phyloP scores from a whole-genome alignment of 768 basidiomycete genomes.

The Trametes gibbosa region DNA sequence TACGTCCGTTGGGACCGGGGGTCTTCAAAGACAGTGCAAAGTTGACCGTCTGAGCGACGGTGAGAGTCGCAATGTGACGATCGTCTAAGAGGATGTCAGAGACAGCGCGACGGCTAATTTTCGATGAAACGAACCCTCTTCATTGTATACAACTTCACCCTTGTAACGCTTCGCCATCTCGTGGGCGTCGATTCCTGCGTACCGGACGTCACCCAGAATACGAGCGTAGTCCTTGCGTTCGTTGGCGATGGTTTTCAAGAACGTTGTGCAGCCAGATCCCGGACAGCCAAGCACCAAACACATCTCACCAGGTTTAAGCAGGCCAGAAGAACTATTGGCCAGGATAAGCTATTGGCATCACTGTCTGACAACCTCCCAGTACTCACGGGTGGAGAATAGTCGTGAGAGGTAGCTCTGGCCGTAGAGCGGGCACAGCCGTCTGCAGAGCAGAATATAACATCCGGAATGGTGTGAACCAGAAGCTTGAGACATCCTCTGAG shows the following conservation, averaged over 20 bases:
- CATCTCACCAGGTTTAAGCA: slow-evolving; percentile 82
- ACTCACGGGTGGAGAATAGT: slow-evolving; percentile 61
- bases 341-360: not conserved
- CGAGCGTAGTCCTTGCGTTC: slow-evolving; percentile 60
- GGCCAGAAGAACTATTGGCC: slow-evolving; percentile 54
- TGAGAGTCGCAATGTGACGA: slow-evolving; percentile 78
- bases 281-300: slow-evolving; percentile 82
- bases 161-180: slow-evolving; percentile 77
- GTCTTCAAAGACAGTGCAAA: slow-evolving; percentile 74
- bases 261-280: slow-evolving; percentile 82
- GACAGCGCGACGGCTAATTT: not conserved
- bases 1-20: slow-evolving; percentile 68
- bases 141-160: slow-evolving; percentile 79
- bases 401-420: slow-evolving; percentile 34
- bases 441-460: slow-evolving; percentile 45
- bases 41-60: slow-evolving; percentile 72
- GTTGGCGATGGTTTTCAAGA: slow-evolving; percentile 82
- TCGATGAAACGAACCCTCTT: slow-evolving; percentile 49
- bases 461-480: slow-evolving; percentile 51
- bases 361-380: not conserved
- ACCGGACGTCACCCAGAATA: slow-evolving; percentile 72
- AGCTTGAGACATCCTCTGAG: slow-evolving; percentile 50
- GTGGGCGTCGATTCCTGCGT: slow-evolving; percentile 72
- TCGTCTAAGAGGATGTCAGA: slow-evolving; percentile 53
- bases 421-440: slow-evolving; percentile 38